A percentile compares a stretch with the other conserved stretches of the same genome.
Evolutionary conservation across 805 yeast genomes (phyloP).

Genomic region (Barnettozyma salicaria): DNA sequence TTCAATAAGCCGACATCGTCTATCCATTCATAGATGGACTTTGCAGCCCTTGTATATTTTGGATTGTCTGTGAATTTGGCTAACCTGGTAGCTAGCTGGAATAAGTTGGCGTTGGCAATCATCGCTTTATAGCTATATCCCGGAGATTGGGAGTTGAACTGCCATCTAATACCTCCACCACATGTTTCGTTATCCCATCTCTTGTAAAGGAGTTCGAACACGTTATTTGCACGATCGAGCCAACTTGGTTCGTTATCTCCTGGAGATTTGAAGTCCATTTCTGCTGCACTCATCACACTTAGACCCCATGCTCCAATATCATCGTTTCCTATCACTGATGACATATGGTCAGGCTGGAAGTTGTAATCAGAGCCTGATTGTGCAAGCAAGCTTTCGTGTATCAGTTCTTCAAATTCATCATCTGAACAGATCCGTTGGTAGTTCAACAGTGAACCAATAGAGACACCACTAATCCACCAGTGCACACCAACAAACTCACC

Average conservation of each 20-base stretch:
- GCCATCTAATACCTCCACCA: constrained; percentile 68
- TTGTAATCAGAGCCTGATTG: constrained; percentile 42
- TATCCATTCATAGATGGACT: constrained; percentile 55
- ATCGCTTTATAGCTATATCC: constrained; percentile 62
- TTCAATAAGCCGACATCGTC: constrained; percentile 40
- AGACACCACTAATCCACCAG: constrained; percentile 93
- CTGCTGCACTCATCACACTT: constrained; percentile 57
- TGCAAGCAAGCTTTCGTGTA: constrained; percentile 46
- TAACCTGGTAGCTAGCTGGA: constrained; percentile 57
- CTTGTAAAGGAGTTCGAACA: constrained; percentile 47
- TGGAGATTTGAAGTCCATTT: constrained; percentile 48
- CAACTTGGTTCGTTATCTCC: constrained; percentile 41
- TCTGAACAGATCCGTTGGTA: constrained; percentile 67
- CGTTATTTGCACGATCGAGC: constrained; percentile 52
- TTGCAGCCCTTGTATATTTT: constrained; percentile 46
- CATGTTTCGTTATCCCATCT: constrained; percentile 55
- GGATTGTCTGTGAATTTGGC: constrained; percentile 51
- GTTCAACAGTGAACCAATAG: constrained; percentile 61
- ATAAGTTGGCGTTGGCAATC: constrained; percentile 58
- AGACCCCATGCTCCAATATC: constrained; percentile 71
- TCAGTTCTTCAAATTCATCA: constrained; percentile 49
- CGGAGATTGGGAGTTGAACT: constrained; percentile 51
- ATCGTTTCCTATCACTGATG: constrained; percentile 29
- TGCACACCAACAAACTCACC: constrained; percentile 68
- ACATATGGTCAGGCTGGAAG: constrained; percentile 41